Percentiles rank a stretch among this genome's conserved stretches.
phyloP scores from a whole-genome alignment of 225 moss, liverwort and hornwort genomes.

The Pseudisothecium myosuroides region DNA sequence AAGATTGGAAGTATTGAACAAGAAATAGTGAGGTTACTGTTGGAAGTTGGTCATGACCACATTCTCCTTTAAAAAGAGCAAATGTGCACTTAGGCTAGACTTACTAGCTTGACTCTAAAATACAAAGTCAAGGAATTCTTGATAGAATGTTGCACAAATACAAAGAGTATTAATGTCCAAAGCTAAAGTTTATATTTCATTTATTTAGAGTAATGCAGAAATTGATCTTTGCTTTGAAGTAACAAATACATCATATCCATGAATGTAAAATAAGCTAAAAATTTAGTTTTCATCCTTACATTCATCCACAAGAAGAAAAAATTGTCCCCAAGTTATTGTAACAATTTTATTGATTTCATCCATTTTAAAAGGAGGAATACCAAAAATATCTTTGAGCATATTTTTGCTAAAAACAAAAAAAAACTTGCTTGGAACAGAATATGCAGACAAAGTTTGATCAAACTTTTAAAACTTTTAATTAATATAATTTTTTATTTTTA shows the following conservation, averaged over 20 bases:
- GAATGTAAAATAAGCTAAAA: background rate
- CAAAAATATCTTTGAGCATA: background rate
- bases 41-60: background rate
- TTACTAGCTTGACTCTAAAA: background rate
- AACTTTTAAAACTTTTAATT: background rate
- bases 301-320: too few species aligned
- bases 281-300: too few species aligned
- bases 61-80: background rate
- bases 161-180: background rate
- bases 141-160: background rate
- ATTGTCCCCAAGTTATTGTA: background rate
- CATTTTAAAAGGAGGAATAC: background rate
- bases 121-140: background rate
- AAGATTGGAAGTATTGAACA: background rate
- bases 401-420: background rate
- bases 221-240: background rate
- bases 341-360: background rate
- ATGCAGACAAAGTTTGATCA: background rate
- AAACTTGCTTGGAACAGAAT: too few species aligned
- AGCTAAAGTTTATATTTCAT: background rate
- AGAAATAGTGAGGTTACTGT: background rate
- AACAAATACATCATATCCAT: background rate
- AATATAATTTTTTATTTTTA: background rate
- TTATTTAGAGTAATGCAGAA: background rate
- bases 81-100: background rate